Percentiles rank a stretch among this genome's conserved stretches.
Conservation (phyloP, 352 stramenopile species). For the Phytopythium delawarense region DNA sequence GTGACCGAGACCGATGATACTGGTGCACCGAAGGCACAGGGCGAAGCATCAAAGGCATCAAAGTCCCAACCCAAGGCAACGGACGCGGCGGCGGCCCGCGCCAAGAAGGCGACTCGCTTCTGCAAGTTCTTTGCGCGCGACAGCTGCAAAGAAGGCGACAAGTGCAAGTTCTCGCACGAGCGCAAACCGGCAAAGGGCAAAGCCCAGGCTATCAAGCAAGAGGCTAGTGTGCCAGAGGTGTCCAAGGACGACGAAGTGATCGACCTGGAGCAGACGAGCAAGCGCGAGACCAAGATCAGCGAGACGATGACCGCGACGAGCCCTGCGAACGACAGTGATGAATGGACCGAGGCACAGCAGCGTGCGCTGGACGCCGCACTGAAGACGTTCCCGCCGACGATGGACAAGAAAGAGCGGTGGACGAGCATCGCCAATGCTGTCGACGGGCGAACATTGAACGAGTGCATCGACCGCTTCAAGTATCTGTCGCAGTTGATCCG, state of each 20-base stretch:
- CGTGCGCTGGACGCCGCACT: slow-evolving; percentile 57
- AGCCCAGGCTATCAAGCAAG: neutral
- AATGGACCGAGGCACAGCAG: slow-evolving; percentile 69
- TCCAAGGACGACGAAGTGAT: slow-evolving; percentile 4
- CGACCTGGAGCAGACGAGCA: slow-evolving; percentile 3
- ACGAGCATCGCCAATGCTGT: slow-evolving; percentile 60
- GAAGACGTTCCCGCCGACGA: slow-evolving; percentile 63
- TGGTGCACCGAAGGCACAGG: neutral
- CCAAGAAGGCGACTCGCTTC: slow-evolving; percentile 17
- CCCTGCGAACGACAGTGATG: slow-evolving; percentile 12
- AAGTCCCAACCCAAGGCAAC: slow-evolving; percentile 6
- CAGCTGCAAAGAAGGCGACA: slow-evolving; percentile 45
- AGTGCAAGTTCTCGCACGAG: slow-evolving; percentile 60
- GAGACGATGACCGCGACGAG: neutral
- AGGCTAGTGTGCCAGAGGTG: neutral
- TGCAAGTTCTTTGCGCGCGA: slow-evolving; percentile 58
- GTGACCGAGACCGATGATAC: neutral
- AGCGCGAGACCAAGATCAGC: neutral
- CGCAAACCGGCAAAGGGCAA: slow-evolving; percentile 11
- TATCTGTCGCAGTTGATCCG: slow-evolving; percentile 48
- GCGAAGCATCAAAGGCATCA: neutral
- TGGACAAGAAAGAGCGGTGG: slow-evolving; percentile 75
- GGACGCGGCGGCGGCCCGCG: neutral
- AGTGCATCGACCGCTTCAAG: slow-evolving; percentile 84
- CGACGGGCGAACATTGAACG: slow-evolving; percentile 60